phyloP scores from a whole-genome alignment of 768 basidiomycete species.

The Boletus edulis region DNA sequence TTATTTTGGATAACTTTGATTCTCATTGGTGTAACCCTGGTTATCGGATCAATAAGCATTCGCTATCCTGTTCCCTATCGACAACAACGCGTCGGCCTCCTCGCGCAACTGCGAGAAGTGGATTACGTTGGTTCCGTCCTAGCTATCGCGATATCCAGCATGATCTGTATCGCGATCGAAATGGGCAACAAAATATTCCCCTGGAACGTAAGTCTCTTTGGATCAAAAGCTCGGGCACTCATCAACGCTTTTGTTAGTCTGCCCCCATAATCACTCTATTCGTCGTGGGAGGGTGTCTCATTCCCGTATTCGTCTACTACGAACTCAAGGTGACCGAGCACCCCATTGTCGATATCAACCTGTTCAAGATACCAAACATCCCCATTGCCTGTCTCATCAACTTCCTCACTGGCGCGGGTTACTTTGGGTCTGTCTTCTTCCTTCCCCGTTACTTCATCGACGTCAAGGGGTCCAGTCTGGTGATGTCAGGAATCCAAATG shows the following conservation, averaged over 20 bases:
- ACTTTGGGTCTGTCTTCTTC: conserved; percentile 37
- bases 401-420: conserved; percentile 37
- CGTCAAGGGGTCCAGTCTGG: conserved; percentile 31
- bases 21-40: conserved; percentile 31
- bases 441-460: conserved; percentile 40
- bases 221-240: neutral
- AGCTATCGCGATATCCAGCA: conserved; percentile 34
- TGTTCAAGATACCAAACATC: conserved; percentile 35
- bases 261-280: conserved; percentile 28
- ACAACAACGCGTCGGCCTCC: conserved; percentile 30
- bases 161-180: conserved; percentile 36
- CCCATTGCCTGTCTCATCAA: conserved; percentile 36
- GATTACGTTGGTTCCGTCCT: conserved; percentile 32
- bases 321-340: conserved; percentile 33
- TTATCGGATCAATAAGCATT: conserved; percentile 26
- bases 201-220: conserved; percentile 27
- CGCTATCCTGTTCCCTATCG: conserved; percentile 33
- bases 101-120: conserved; percentile 33
- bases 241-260: conserved; percentile 20
- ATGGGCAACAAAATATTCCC: conserved; percentile 38
- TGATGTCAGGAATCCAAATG: conserved; percentile 36
- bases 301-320: conserved; percentile 35
- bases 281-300: conserved; percentile 29
- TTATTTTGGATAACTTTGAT: conserved; percentile 42
- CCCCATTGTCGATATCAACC: conserved; percentile 33